Conservation (phyloP, 805 yeast species). For the Nakazawaea holstii region DNA sequence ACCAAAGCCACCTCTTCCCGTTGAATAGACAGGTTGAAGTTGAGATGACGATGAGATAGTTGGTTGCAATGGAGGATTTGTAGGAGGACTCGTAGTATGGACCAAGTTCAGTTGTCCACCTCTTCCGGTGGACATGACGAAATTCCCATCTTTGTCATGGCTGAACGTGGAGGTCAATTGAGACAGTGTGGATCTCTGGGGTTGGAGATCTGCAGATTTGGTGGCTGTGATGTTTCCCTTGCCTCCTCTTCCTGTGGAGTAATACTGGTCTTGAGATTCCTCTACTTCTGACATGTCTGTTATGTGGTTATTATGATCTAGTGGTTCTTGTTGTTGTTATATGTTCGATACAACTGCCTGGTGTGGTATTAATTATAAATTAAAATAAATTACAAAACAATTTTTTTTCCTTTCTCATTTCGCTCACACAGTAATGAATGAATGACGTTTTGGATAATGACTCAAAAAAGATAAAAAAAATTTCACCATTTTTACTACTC, state of each 20-base stretch:
- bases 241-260: conserved; percentile 30
- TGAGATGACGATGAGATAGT: conserved; percentile 36
- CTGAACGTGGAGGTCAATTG: conserved; percentile 17
- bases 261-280: background rate
- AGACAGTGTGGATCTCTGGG: conserved; percentile 12
- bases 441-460: no score
- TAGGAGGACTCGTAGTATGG: conserved; percentile 34
- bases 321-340: no score
- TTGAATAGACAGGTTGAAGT: conserved; percentile 35
- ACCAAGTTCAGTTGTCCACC: conserved; percentile 54
- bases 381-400: no score
- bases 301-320: no score
- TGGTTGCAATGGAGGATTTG: conserved; percentile 31
- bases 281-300: background rate
- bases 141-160: conserved; percentile 26
- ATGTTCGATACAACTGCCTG: no score
- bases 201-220: conserved; percentile 11
- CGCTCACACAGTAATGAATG: no score
- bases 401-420: no score
- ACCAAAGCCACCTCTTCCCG: conserved; percentile 58
- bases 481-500: no score
- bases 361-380: no score
- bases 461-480: no score
- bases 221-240: conserved; percentile 25
- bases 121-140: conserved; percentile 46